Base-by-base conservation (phyloP, 495 filamentous ascomycete species). In the Massariosphaeria phaeospora region DNA sequence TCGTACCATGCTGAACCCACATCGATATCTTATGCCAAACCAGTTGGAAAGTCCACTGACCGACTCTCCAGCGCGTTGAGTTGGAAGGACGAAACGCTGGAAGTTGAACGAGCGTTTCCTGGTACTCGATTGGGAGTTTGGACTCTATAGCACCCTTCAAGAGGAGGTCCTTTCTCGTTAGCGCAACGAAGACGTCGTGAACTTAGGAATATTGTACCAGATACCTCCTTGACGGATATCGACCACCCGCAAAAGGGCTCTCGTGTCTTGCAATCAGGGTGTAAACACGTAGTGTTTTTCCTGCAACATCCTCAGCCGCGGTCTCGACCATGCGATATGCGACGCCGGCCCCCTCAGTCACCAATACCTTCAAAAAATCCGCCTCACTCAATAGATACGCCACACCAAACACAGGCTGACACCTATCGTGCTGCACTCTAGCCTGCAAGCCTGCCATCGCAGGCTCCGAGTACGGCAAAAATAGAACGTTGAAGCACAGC, bases 391-490 rank as follows among this genome's bases (percentile, higher is more conserved):
- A 21, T 6, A 39, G 33, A 24, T 56, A 56, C 23, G 52, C 52
- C 6, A 48, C 40, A 12, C 52, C 52, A 21, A 17, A 36, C 23
- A 59, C 56, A n/a, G 6, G 49, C 26, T 13, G 21, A 9, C 15
- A n/a, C n/a, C n/a, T n/a, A n/a, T n/a, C n/a, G 30, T 13, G 13
- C 29, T 18, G 13, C 44, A 24, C 42, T n/a, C n/a, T n/a, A n/a
- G 6, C 29, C 17, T 35, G 21, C 31, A 59, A 7, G 9, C 49
- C 50, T 8, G 48, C 56, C 42, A 59, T 43, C 3, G 48, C 56
- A 9, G 56, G 56, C 27, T 59, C 56, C 17, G 33, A 33, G 23
- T 53, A 59, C 1, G 56, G 56, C 12, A 59, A 34, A 5, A 27
- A 27, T n/a, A 42, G 31, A 9, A 59, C 30, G 34, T 59, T 47